Base-by-base conservation (phyloP, 768 basidiomycete species). In the Amanita pallidorosea region DNA sequence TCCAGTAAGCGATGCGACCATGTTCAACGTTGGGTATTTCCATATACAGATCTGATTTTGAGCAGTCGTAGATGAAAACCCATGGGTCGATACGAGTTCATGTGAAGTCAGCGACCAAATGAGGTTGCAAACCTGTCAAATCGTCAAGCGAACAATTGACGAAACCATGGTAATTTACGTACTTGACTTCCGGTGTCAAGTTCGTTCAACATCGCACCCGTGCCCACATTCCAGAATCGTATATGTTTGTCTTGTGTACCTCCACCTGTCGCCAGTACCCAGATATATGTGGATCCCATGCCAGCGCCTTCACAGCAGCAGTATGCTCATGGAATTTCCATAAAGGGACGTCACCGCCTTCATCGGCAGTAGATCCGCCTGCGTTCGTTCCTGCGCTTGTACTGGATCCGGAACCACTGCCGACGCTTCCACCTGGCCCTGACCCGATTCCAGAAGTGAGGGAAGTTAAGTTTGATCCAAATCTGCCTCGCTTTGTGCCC, bases 171-270 rank as follows among this genome's bases (percentile, higher is more conserved):
- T 23, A 22, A 47, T 47, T 36, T 1, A 66, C 81, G 51, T 53
- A 95, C 94, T 77, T 99, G 95, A 55, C 88, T 91, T 4, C 96
- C 96, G 0, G 96, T 98, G 65, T 98, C 94, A 44, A 93, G 73
- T 62, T 92, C 85, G 54, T 77, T 82, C 53, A 96, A 70, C 79
- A 95, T 78, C 20, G 76, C 79, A 27, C 95, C 96, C 48, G 81
- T 90, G 33, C 79, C 70, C 6, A 87, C 88, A 63, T 99, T 98
- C 95, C 96, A 99, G 62, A 96, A 97, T 53, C 94, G 74, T 41
- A 99, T 93, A 62, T 93, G 95, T 66, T 94, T 95, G 64, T 98
- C 96, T 58, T 96, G 93, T n/a, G 95, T 99, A 7, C 95, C 96
- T 8, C 95, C 95, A 5, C 96, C 96, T 6, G 88, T 92, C 1